Percentiles rank a stretch among this genome's conserved stretches.
Evolutionary conservation across 352 stramenopile species (phyloP).

Genomic region (Albugo candida): DNA sequence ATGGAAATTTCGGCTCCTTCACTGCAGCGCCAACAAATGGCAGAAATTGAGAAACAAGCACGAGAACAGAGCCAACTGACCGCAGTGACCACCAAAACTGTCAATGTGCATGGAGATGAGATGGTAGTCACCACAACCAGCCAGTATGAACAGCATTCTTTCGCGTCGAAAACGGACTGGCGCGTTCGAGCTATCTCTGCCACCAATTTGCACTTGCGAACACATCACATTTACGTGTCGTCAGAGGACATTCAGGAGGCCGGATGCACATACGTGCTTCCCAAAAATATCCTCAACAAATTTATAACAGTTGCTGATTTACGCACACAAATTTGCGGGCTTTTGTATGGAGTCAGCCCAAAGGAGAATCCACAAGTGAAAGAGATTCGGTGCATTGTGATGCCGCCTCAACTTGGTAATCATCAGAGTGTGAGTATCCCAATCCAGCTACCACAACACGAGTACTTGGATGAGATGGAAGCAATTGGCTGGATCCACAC

Average conservation of each 20-base stretch:
- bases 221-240: constrained; percentile 99
- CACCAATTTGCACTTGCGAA: constrained; percentile 97
- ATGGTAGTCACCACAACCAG: constrained; percentile 99
- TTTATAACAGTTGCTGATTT: constrained; percentile 98
- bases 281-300: constrained; percentile 99
- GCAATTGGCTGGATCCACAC: constrained; percentile 99
- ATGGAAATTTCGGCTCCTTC: constrained; percentile 99
- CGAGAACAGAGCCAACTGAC: constrained; percentile 96
- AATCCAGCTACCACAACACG: constrained; percentile 89
- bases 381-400: constrained; percentile 98
- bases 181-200: constrained; percentile 96
- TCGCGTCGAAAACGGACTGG: constrained; percentile 99
- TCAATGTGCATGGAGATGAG: constrained; percentile 98
- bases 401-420: constrained; percentile 97
- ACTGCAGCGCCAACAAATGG: constrained; percentile 97
- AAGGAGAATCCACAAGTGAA: constrained; percentile 97
- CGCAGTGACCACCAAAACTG: constrained; percentile 97
- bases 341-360: constrained; percentile 98
- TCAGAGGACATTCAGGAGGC: constrained; percentile 96
- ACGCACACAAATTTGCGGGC: constrained; percentile 94
- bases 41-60: constrained; percentile 98
- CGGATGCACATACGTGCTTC: constrained; percentile 97
- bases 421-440: constrained; percentile 96
- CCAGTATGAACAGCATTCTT: constrained; percentile 99
- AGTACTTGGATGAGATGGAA: constrained; percentile 95